Base-by-base conservation (phyloP, 2,329 filamentous ascomycete genomes). In the Alternaria sp. region DNA sequence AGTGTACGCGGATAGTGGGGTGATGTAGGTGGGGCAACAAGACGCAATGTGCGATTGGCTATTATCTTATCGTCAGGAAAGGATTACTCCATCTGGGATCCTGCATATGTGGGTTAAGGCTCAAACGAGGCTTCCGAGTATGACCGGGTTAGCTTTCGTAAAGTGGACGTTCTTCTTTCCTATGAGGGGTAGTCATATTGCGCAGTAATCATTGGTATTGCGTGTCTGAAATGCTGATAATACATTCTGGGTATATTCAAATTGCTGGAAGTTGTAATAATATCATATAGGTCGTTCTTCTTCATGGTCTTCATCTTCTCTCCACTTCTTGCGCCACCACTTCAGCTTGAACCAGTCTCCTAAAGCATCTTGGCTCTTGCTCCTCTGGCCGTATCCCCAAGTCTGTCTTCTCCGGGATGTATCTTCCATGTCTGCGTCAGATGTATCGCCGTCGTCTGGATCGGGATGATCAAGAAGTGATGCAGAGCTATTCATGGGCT, bases 261-360 rank as follows among this genome's bases (percentile, higher is more conserved):
- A 61, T 57, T 58, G 44, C 26, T 58, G 51, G 30, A 41, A 32
- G 44, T 22, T 16, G 22, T 49, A 36, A 14, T 51, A 36, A 43
- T 48, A 51, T 68, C 63, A 70, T 66, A 54, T 55, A 22, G 44
- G 48, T 39, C 61, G 43, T 55, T 65, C 55, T 5, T 67, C 63
- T 38, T 68, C 52, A 24, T 56, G 51, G 14, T 46, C 51, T 14
- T 54, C 43, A 8, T 66, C 68, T 7, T 77, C 75, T 58, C 69
- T 70, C 69, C 72, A 70, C 57, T 64, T 72, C 68, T 76, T 77
- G 41, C 75, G 71, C 75, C 76, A 78, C 76, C 76, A 79, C 46
- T 74, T 75, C 49, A 79, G 57, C 54, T 74, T 76, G 22, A 78
- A 72, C 77, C 76, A 79, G 51, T 77, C 75, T 7, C 74, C 75